phyloP scores from a whole-genome alignment of 176 grass and related monocot genomes.

The Oryza glaberrima region DNA sequence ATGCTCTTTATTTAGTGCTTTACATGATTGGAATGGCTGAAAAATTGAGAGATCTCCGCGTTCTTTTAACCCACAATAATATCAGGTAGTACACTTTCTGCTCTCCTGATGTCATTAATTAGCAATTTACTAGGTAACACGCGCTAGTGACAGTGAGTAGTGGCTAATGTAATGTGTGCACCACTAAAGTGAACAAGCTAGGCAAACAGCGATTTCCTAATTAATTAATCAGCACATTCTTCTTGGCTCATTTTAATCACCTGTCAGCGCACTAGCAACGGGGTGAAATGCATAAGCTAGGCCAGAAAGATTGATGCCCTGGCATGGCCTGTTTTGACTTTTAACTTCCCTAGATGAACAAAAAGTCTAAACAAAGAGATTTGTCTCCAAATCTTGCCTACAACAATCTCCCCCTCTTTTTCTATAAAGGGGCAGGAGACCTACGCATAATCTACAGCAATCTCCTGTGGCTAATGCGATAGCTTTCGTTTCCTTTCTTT shows the following conservation, averaged over 20 bases:
- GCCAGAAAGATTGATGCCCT: neutral
- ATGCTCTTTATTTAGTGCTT: conserved; percentile 52
- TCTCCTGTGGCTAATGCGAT: neutral
- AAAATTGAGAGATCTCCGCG: neutral
- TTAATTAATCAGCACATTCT: neutral
- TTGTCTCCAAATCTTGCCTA: neutral
- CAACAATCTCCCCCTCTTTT: neutral
- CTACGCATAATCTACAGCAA: neutral
- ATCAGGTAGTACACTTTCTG: conserved; percentile 39
- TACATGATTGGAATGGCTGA: conserved; percentile 55
- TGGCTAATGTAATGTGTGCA: conserved; percentile 44
- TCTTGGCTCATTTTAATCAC: conserved; percentile 7
- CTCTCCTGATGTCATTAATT: conserved; percentile 47
- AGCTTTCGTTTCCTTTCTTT: neutral
- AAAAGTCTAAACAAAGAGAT: neutral
- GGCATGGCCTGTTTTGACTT: neutral
- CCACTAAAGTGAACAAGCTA: conserved; percentile 40
- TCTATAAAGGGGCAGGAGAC: neutral
- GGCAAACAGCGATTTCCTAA: neutral
- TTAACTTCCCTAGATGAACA: neutral
- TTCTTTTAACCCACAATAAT: conserved; percentile 24
- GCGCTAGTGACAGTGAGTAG: conserved; percentile 25
- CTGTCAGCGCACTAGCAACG: neutral
- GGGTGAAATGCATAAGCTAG: neutral
- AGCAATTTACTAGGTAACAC: conserved; percentile 34